Evolutionary conservation across 2,329 filamentous ascomycete genomes (phyloP), one percentile per base, ranked within the genome.

Genomic region (Neopestalotiopsis rosae): DNA sequence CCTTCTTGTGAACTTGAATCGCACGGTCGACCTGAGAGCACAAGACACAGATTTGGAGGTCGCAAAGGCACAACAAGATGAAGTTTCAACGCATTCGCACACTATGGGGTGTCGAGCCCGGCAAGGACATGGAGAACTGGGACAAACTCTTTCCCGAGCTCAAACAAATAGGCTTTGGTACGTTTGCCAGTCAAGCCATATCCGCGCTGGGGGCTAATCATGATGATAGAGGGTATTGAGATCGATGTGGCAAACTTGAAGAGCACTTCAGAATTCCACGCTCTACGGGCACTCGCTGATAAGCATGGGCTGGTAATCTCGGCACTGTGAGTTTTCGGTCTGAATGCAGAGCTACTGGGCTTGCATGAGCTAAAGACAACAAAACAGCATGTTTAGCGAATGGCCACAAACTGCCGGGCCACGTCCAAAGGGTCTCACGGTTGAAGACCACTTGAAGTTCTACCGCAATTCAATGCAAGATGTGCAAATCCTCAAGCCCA

Each of bases 391-490:
- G 42, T 68, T 71, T 56, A 69, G 67, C 14, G 64, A 69, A 3
- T 70, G 69, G 67, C 67, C 67, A 2, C 58, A 67, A 7, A 69
- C 71, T 42, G 28, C n/a, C 12, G 69, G 69, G 1, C 67, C 67
- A 5, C 67, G 70, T 20, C 65, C 70, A 34, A 4, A 58, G 63
- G 0, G 58, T 9, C 68, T 65, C 20, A 65, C 69, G 2, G 66
- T 61, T 1, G 45, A 65, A 1, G 69, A 68, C 6, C 71, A 72
- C 57, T 59, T 72, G 52, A 45, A 69, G 2, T 67, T 66, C 56
- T 71, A 71, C 49, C 67, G 69, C n/a, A 66, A 66, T 17, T 66
- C 71, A 32, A 58, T 73, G 0, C 14, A 69, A 20, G 67, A 52
- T n/a, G 70, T 69, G 12, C 42, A 67, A 9, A 5, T 65, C 3